These are phyloP conservation scores for Calcarisporium arbuscula DNA, from an alignment of 2,329 filamentous ascomycete species.

Conservation along the genomic window DNA sequence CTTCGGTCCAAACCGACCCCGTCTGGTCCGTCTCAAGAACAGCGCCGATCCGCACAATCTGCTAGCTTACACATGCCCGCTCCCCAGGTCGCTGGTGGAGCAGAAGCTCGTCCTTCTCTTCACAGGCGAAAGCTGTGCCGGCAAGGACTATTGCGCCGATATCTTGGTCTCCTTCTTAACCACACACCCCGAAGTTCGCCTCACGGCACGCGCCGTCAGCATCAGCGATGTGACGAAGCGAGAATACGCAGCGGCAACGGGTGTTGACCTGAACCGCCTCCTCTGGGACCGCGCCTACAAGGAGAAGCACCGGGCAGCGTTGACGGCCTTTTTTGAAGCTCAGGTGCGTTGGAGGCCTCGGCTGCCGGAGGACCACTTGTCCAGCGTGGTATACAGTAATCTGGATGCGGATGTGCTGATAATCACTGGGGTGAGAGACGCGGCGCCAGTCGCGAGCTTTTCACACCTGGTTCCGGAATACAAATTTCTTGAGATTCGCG, in stretches of 20 bases:
- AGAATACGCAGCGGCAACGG: constrained; percentile 45
- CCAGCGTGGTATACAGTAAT: constrained; percentile 34
- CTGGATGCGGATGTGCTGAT: constrained; percentile 46
- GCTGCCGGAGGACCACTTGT: constrained; percentile 46
- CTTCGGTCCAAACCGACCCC: constrained; percentile 48
- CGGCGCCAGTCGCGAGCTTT: constrained; percentile 46
- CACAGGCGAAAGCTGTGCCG: constrained; percentile 46
- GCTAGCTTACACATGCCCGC: constrained; percentile 49
- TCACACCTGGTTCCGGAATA: constrained; percentile 48
- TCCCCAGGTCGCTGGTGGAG: constrained; percentile 29
- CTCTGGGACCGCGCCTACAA: constrained; percentile 53
- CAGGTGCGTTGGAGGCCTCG: constrained; percentile 36
- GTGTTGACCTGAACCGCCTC: constrained; percentile 41
- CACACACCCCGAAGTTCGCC: constrained; percentile 12
- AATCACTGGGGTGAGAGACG: constrained; percentile 58
- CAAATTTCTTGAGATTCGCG: constrained; percentile 46
- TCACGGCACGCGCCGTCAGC: constrained; percentile 38
- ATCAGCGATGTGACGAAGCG: constrained; percentile 53
- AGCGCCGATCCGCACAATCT: constrained; percentile 42
- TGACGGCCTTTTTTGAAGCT: constrained; percentile 45
- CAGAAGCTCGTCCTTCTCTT: constrained; percentile 50
- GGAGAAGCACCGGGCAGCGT: constrained; percentile 47
- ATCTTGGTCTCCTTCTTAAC: constrained; percentile 42
- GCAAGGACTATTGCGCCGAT: constrained; percentile 55
- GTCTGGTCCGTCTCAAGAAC: constrained; percentile 45